A percentile compares a stretch with the other conserved stretches of the same genome.
Evolutionary conservation across 495 filamentous ascomycete species (phyloP).

Genomic region (Penicillium soppii): DNA sequence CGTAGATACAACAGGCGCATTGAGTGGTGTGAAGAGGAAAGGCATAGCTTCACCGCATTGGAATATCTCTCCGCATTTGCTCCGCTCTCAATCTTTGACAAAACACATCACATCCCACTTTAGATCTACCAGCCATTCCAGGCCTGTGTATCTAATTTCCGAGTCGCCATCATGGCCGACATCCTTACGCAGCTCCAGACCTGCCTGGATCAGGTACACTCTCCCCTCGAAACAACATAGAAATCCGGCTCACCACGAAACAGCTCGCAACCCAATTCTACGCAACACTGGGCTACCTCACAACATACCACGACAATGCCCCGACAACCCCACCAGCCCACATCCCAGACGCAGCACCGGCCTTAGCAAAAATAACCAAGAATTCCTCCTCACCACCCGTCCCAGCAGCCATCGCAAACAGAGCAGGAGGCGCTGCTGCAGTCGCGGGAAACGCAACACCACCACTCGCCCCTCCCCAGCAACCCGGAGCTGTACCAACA

Average conservation of each 20-base stretch:
- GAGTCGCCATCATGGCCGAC: conserved; percentile 68
- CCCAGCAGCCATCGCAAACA: conserved; percentile 36
- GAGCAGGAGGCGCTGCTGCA: conserved; percentile 16
- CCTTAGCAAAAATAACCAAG: conserved; percentile 43
- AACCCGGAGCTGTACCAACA: conserved; percentile 16
- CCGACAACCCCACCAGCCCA: conserved; percentile 60
- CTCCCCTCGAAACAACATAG: not conserved
- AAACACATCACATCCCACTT: not conserved
- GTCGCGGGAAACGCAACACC: conserved; percentile 29
- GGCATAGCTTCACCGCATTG: conserved; percentile 23
- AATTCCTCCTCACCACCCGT: conserved; percentile 41
- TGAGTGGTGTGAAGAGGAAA: conserved; percentile 13
- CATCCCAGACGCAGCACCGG: conserved; percentile 51
- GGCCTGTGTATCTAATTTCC: not conserved
- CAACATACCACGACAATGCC: conserved; percentile 74
- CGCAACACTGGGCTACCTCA: conserved; percentile 78
- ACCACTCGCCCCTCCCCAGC: conserved; percentile 21
- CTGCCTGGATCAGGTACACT: conserved; percentile 81
- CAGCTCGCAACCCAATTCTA: conserved; percentile 91
- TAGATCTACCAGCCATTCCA: not conserved
- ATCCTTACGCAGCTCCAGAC: conserved; percentile 92
- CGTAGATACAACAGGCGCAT: conserved; percentile 20
- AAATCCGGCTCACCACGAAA: conserved; percentile 8
- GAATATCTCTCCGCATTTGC: conserved; percentile 31
- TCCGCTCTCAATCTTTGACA: conserved; percentile 10